Base-by-base conservation (phyloP, 2,329 filamentous ascomycete species). In the Chalara sp. region DNA sequence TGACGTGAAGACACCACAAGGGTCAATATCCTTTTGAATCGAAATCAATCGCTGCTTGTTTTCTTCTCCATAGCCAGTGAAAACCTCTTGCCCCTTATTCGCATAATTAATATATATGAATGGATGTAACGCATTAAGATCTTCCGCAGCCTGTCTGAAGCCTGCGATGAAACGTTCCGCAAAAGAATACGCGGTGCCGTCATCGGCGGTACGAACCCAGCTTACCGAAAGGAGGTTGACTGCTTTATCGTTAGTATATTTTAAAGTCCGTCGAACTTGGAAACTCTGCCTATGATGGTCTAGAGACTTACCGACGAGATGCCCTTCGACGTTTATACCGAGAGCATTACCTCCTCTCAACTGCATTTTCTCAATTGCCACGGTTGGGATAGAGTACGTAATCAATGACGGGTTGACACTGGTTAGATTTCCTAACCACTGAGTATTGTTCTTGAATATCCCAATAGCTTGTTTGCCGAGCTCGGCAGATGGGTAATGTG, bases 61-160 rank as follows among this genome's bases (percentile, higher is more conserved):
- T 28, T 59, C 55, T 40, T 55, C 47, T 0, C 68, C 68, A 50
- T 69, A 71, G 2, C 65, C 56, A 7, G 49, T 21, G 29, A 70
- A 58, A 4, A 67, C 62, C 43, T 64, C 56, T 53, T 70, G 67
- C n/a, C 58, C 58, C 6, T 48, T 44, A n/a, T 59, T 59, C 1
- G 66, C 67, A 49, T 71, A 70, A 51, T 71, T 69, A 29, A 68
- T 56, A 53, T 69, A 70, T 7, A 56, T 54, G 43, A 47, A 56
- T 10, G 11, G 29, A 37, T 54, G 35, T 44, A 51, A 11, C 5
- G 49, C 28, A 0, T 32, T 39, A 13, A 44, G 12, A 2, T 30
- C 11, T 21, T 44, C 49, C 8, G 37, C 50, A 1, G 53, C 32
- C 6, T n/a, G 47, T 4, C 45, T 42, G 44, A 35, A 45, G 8